These are phyloP conservation scores for Phytophthora tentaculata DNA, from an alignment of 352 stramenopile species.

Conservation along the genomic window DNA sequence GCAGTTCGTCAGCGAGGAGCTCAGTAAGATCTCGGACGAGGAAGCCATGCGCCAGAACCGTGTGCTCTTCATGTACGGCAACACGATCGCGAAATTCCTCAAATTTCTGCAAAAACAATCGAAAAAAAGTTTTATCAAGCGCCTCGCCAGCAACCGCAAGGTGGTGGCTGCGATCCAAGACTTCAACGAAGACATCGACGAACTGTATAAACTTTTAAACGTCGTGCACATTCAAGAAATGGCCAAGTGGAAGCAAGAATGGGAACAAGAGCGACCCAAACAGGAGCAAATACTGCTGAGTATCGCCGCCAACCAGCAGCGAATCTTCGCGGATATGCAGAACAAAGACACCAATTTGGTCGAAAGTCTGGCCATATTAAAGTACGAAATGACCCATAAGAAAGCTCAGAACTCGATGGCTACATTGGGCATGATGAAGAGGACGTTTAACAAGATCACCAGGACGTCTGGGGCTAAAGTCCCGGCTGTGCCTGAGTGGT, in stretches of 20 bases:
- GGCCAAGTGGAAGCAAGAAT: slow-evolving; percentile 33
- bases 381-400: slow-evolving; percentile 38
- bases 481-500: slow-evolving; percentile 29
- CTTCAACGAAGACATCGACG: slow-evolving; percentile 38
- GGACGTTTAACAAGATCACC: slow-evolving; percentile 33
- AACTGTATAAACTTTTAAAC: slow-evolving; percentile 32
- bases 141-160: slow-evolving; percentile 31
- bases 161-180: slow-evolving; percentile 28
- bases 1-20: slow-evolving; percentile 28
- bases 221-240: slow-evolving; percentile 33
- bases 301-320: slow-evolving; percentile 23
- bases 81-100: slow-evolving; percentile 27
- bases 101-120: slow-evolving; percentile 34
- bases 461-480: slow-evolving; percentile 31
- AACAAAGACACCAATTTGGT: slow-evolving; percentile 31
- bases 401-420: slow-evolving; percentile 22
- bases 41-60: slow-evolving; percentile 30
- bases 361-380: slow-evolving; percentile 31
- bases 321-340: slow-evolving; percentile 18
- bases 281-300: slow-evolving; percentile 36
- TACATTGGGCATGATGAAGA: slow-evolving; percentile 25
- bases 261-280: slow-evolving; percentile 32
- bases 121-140: slow-evolving; percentile 32
- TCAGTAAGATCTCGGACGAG: slow-evolving; percentile 30
- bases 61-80: slow-evolving; percentile 29